Evolutionary conservation across 257 asterid genomes (phyloP), one percentile per base, ranked within the genome.

Genomic region (Plantago ovata): DNA sequence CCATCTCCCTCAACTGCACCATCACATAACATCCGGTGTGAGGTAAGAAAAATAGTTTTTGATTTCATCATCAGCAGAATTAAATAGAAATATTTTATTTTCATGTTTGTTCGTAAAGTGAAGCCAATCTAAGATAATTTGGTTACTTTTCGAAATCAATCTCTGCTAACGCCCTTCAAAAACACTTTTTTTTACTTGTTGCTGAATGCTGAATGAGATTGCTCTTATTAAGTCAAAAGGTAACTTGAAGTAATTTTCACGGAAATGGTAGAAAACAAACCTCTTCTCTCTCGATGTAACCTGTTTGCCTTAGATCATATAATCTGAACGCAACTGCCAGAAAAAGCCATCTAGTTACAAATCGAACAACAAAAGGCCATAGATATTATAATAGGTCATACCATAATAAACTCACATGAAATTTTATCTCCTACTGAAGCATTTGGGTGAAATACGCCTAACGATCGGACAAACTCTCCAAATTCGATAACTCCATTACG

Each of bases 1-100:
- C 88, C 88, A 78, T 81, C 75, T 78, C 85, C 39, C 75, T 47
- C 44, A 81, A 68, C 88, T 81, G 87, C 28, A 68, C 41, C 18
- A 51, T 50, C 32, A 19, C 36, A 41, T 10, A n/a, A 48, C 38
- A 50, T 13, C 9, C 6, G 10, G 1, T 13, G 15, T 20, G 24
- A 21, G 13, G 4, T 20, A 20, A 4, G 2, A 9, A 2, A 22
- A 9, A 28, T 8, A 28, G 36, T 6, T 28, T 8, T 28, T 28
- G 33, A 6, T 2, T 28, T 28, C 1, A 28, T 28, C 36, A 28
- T 28, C 36, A 28, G 2, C 7, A 8, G 36, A 28, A 28, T 28
- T 8, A 28, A 28, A 2, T 3, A 28, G 7, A 28, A 28, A 4
- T 28, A 28, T 28, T 28, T 28, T 8, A 28, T 28, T 28, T 6